Base-by-base conservation (phyloP, 768 basidiomycete genomes). In the Trametes cubensis region DNA sequence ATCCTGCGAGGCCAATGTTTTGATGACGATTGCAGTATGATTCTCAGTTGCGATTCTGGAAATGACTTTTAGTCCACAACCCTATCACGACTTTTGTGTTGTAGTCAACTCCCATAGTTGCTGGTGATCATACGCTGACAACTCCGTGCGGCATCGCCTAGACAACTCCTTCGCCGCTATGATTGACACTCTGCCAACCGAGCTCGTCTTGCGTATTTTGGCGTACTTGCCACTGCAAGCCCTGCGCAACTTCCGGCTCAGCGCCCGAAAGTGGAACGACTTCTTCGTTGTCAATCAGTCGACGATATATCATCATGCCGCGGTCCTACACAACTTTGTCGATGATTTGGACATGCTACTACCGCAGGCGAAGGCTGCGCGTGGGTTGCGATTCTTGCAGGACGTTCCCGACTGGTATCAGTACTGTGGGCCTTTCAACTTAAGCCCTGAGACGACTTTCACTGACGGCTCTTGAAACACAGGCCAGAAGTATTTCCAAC, bases 241-340 rank as follows among this genome's bases (percentile, higher is more conserved):
- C 0, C 66, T 90, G 4, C 67, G 69, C 40, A 66, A 69, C 2
- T 47, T 82, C 6, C 62, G 61, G 4, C 71, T 73, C 4, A 71
- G 82, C 1, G 85, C 79, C n/a, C 80, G 69, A 38, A 64, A 69
- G 21, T 86, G 84, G 83, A 72, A 78, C 41, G 44, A 70, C 18
- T 80, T 90, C 60, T 67, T 88, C 41, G 46, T 71, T 8, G 62
- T 62, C 15, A 81, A 92, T 67, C 77, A 83, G 66, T 70, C 70
- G 2, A 66, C 76, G 1, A 77, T 92, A n/a, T 90, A 85, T 69
- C 85, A 79, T 62, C 76, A 81, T 23, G 85, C 83, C 6, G 85
- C 88, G 0, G 61, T 78, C 50, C 67, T 81, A 15, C 85, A 87
- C 64, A 76, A 74, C 25, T 86, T 82, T 69, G 70, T 80, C 20